These are phyloP conservation scores for Phytophthora fragariaefolia DNA, from an alignment of 352 stramenopile genomes.

Conservation along the genomic window DNA sequence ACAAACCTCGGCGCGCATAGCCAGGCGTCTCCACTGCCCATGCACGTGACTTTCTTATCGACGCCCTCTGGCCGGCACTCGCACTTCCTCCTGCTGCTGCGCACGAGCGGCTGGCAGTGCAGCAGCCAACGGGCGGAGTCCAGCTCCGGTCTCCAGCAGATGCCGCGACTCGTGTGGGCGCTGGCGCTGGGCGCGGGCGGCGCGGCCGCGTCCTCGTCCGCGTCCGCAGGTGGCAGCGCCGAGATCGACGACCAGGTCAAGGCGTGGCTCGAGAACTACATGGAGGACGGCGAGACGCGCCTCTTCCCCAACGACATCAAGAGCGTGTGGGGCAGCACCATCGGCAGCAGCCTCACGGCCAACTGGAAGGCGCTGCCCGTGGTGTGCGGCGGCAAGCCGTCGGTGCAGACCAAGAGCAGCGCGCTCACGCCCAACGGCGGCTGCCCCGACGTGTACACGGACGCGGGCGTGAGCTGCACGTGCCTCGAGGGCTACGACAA, in stretches of 20 bases:
- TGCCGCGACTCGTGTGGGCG: conserved; percentile 17
- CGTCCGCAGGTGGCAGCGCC: conserved; percentile 14
- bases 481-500: conserved; percentile 55
- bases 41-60: conserved; percentile 25
- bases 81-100: conserved; percentile 9
- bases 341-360: conserved; percentile 53
- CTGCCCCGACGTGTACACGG: conserved; percentile 53
- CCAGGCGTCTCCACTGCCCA: no score
- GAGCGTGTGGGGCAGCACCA: conserved; percentile 53
- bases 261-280: conserved; percentile 60
- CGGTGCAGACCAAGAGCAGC: conserved; percentile 54
- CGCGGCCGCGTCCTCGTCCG: background rate
- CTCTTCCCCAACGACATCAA: conserved; percentile 70
- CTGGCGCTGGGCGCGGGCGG: conserved; percentile 13
- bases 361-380: conserved; percentile 62
- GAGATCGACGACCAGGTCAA: conserved; percentile 51
- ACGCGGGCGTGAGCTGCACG: conserved; percentile 59
- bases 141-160: no score
- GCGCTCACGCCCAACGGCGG: conserved; percentile 50
- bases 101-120: background rate
- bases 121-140: no score
- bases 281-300: conserved; percentile 59
- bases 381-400: conserved; percentile 55
- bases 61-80: conserved; percentile 25
- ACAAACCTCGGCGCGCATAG: conserved; percentile 1